phyloP scores from a whole-genome alignment of 768 basidiomycete species.

The Suillus americanus region DNA sequence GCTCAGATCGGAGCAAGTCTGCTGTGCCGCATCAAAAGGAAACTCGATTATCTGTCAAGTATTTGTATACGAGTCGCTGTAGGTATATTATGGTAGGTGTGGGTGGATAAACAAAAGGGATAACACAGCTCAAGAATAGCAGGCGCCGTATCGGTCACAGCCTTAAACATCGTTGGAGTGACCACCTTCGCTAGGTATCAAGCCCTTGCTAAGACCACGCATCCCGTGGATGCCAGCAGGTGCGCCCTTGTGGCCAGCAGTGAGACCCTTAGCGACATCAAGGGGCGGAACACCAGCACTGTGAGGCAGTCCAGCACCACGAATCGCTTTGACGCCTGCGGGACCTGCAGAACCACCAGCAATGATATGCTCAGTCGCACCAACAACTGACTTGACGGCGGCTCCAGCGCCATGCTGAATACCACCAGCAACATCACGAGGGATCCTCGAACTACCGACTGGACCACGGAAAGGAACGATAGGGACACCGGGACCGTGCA shows the following conservation, averaged over 20 bases:
- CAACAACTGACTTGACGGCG: not conserved
- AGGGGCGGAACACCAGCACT: not conserved
- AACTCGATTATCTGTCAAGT: too few species aligned
- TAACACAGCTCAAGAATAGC: too few species aligned
- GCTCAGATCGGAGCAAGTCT: not conserved
- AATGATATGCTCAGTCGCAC: not conserved
- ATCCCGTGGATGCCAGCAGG: not conserved
- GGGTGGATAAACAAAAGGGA: not conserved
- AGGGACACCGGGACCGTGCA: not conserved
- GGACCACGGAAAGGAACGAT: not conserved
- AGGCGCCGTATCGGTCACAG: too few species aligned
- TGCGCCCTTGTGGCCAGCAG: not conserved
- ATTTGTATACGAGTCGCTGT: not conserved
- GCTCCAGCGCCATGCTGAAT: not conserved
- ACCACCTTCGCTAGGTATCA: too few species aligned
- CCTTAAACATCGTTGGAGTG: too few species aligned
- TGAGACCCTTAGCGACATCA: not conserved
- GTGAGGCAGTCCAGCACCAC: not conserved
- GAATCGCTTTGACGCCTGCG: not conserved
- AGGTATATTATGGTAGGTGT: not conserved
- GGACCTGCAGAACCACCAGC: not conserved
- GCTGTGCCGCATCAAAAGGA: too few species aligned
- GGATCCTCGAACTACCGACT: not conserved
- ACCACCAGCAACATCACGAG: constrained; percentile 2
- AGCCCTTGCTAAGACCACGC: not conserved